Conservation (phyloP, 148 eudicot species). For the Camellia japonica region DNA sequence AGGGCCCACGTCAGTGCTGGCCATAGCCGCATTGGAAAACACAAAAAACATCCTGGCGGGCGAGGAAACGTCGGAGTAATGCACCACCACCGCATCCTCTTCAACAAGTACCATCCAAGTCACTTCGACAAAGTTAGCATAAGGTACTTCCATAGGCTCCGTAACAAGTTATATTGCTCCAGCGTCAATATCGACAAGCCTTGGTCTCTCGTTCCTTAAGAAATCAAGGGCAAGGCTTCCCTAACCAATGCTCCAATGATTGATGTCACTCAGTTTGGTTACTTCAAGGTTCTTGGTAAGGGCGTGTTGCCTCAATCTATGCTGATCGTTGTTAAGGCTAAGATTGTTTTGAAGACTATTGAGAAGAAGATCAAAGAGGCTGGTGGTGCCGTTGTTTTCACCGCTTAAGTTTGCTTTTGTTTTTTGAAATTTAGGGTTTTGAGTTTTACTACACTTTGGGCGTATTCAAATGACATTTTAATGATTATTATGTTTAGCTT, state of each 20-base stretch:
- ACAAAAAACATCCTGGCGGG: neutral
- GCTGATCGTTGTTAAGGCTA: slow-evolving; percentile 8
- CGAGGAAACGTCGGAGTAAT: slow-evolving; percentile 2
- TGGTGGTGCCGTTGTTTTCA: slow-evolving; percentile 3
- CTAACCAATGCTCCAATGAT: neutral
- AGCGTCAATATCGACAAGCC: slow-evolving; percentile 13
- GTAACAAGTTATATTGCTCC: slow-evolving; percentile 5
- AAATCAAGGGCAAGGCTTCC: neutral
- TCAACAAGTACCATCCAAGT: slow-evolving; percentile 9
- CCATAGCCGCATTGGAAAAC: slow-evolving; percentile 7
- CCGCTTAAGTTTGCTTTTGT: slow-evolving; percentile 3
- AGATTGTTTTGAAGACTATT: slow-evolving; percentile 3
- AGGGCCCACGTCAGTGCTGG: slow-evolving; percentile 4
- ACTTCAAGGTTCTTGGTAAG: slow-evolving; percentile 12
- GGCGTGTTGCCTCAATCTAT: neutral
- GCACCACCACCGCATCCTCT: slow-evolving; percentile 16
- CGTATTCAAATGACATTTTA: no score
- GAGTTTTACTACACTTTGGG: no score
- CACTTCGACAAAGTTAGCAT: slow-evolving; percentile 8
- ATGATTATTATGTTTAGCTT: no score
- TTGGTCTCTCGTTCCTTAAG: neutral
- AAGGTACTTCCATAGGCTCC: slow-evolving; percentile 6
- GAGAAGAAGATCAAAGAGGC: slow-evolving; percentile 17
- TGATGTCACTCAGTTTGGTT: slow-evolving; percentile 8
- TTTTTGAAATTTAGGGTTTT: neutral